Evolutionary conservation across 345 rosid genomes (phyloP), one percentile per base, ranked within the genome.

Genomic region (Balakata baccata): DNA sequence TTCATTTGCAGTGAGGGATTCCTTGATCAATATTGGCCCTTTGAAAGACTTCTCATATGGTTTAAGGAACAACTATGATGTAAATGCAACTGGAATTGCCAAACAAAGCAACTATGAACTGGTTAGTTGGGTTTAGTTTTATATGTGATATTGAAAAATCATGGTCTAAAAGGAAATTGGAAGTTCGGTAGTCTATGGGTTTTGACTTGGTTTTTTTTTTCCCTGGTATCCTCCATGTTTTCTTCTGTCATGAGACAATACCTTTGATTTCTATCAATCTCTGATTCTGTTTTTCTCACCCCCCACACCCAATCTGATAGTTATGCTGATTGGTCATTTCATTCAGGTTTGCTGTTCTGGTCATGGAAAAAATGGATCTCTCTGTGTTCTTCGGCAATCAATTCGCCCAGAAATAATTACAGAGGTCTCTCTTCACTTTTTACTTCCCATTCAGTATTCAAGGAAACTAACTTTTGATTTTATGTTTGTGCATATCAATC

Each of bases 321-420:
- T 20, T 37, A 45, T 66, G 17, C 4, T 47, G 18, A 25, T 50
- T 49, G 72, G 71, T 66, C 64, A 41, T 20, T 73, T 51, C 49
- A 68, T 78, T 78, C 83, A 95, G 99, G 97, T 95, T 12, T 95
- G 97, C 89, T 95, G 99, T 81, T 95, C 99, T 76, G 99, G 99
- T 82, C 98, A 95, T 84, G 99, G 99, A 63, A 95, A 95, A 80
- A 95, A 92, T 78, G 99, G 99, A 45, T 64, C 94, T 70, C 78
- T 95, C 51, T 89, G 85, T 83, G 90, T 95, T 77, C 98, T 92
- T 80, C 89, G 89, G 81, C 99, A 92, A 84, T 95, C 99, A 49
- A 80, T 95, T 87, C 89, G 99, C 80, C 99, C 99, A 3, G 99
- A 95, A 81, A 81, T 87, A 89, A 95, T 95, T 62, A 92, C 99